Evolutionary conservation across 2,329 filamentous ascomycete species (phyloP), one percentile per base, ranked within the genome.

Genomic region (Colletotrichum tabaci): DNA sequence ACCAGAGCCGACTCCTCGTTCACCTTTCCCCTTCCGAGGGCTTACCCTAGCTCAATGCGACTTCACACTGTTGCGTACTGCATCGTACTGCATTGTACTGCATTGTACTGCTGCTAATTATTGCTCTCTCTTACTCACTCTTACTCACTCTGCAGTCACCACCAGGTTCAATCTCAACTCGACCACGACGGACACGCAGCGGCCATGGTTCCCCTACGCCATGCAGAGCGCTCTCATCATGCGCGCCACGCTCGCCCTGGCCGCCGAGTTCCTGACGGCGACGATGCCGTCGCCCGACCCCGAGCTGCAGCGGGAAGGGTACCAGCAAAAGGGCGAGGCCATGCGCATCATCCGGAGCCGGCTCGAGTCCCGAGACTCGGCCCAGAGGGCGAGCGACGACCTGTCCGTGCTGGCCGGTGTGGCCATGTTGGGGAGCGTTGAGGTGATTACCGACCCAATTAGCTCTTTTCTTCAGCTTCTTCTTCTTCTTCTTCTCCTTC

Each of bases 151-250:
- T 50, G 15, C 42, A 74, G 73, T 74, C 60, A 57, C 67, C 30
- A 74, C 69, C 12, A 73, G 73, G 38, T 74, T 72, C 50, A 74
- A 66, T 26, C 61, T 74, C 40, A 67, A 67, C n/a, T 68, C 72
- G 5, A 74, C 73, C 5, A 68, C 67, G 3, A 53, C 44, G 12
- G 73, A 74, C 18, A 66, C 38, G 26, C 67, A 74, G 44, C 55
- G 73, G 30, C 73, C 73, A 38, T 74, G 73, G 72, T 74, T 74
- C 21, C 73, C 72, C 4, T 74, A 74, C 16, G 73, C 73, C 50
- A 74, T 74, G 73, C 72, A 72, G 62, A 74, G 68, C 60, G 46
- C 65, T 8, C 53, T 74, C 40, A 62, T 74, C 65, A 58, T 74
- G 72, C 73, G 72, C 21, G 68, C 64, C 13, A 74, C 73, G 2